Percentiles rank a stretch among this genome's conserved stretches.
These are phyloP conservation scores for Pseudozyma sp. DNA, from an alignment of 1,284 basidiomycete species.

Conservation along the genomic window DNA sequence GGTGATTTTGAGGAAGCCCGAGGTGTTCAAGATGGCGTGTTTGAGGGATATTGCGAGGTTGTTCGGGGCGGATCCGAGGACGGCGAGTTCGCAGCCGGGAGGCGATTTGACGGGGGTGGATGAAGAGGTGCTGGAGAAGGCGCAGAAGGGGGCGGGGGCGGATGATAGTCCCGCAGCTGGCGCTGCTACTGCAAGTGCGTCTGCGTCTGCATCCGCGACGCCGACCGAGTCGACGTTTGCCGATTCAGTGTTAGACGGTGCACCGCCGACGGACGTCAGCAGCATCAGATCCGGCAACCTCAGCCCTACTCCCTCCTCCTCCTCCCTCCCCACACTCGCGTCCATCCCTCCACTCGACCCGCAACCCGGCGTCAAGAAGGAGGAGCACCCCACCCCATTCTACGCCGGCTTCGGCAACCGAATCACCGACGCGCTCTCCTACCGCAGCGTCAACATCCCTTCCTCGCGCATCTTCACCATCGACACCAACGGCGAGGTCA, in stretches of 20 bases:
- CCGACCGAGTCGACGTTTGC: background rate
- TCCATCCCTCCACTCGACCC: slow-evolving; percentile 2
- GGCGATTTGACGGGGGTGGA: slow-evolving; percentile 18
- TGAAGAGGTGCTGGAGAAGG: slow-evolving; percentile 12
- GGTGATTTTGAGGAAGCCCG: slow-evolving; percentile 81
- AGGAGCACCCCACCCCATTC: slow-evolving; percentile 75
- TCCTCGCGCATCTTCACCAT: slow-evolving; percentile 98
- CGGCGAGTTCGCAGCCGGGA: slow-evolving; percentile 21
- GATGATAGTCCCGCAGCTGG: slow-evolving; percentile 21
- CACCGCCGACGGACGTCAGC: slow-evolving; percentile 67
- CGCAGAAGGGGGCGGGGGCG: slow-evolving; percentile 9
- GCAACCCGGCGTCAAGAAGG: slow-evolving; percentile 48
- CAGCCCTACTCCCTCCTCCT: slow-evolving; percentile 9
- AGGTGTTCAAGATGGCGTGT: slow-evolving; percentile 99
- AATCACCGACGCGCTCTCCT: slow-evolving; percentile 96
- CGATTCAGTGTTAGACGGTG: background rate
- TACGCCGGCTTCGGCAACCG: slow-evolving; percentile 99
- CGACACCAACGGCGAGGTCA: slow-evolving; percentile 93
- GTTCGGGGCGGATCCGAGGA: slow-evolving; percentile 75
- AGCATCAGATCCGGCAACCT: slow-evolving; percentile 13
- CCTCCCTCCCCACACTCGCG: slow-evolving; percentile 16
- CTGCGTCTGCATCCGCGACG: background rate
- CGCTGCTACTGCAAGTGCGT: slow-evolving; percentile 24
- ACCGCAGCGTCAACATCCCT: slow-evolving; percentile 93
- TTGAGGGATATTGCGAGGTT: slow-evolving; percentile 93